A percentile compares a stretch with the other conserved stretches of the same genome.
Evolutionary conservation across 2,329 filamentous ascomycete species (phyloP).

Genomic region (Dactylellina haptotyla): DNA sequence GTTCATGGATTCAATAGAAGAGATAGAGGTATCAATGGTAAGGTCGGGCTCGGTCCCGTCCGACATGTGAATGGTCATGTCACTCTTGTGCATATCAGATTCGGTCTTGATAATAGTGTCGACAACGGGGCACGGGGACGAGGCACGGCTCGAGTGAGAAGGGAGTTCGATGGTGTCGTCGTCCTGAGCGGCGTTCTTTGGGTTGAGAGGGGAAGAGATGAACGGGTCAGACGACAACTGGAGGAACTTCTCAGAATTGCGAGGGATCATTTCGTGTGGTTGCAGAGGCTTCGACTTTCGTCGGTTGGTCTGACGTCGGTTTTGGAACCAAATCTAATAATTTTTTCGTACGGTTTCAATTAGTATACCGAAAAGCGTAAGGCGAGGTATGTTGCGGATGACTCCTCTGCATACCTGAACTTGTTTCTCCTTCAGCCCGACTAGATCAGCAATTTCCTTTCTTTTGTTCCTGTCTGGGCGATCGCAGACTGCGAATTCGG

Average conservation of each 20-base stretch:
- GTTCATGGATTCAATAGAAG: conserved; percentile 26
- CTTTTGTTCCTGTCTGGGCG: conserved; percentile 57
- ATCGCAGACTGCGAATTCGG: conserved; percentile 57
- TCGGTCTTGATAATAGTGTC: conserved; percentile 23
- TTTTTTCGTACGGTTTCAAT: conserved; percentile 4
- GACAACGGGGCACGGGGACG: conserved; percentile 39
- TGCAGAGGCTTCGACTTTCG: conserved; percentile 58
- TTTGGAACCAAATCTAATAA: conserved; percentile 59
- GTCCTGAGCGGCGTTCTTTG: conserved; percentile 29
- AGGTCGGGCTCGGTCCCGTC: conserved; percentile 42
- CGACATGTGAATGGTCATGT: conserved; percentile 27
- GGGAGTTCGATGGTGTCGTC: conserved; percentile 46
- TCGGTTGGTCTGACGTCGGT: conserved; percentile 58
- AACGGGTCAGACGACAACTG: conserved; percentile 54
- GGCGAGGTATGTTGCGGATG: neutral
- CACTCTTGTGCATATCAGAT: conserved; percentile 14
- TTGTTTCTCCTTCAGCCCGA: conserved; percentile 59
- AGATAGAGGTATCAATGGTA: conserved; percentile 12
- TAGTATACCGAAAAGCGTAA: conserved; percentile 32
- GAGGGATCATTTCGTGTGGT: conserved; percentile 57
- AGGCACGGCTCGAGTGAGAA: conserved; percentile 43
- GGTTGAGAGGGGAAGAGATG: conserved; percentile 46
- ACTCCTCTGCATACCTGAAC: conserved; percentile 56
- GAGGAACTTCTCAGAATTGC: conserved; percentile 45
- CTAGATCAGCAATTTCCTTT: conserved; percentile 55